phyloP scores from a whole-genome alignment of 352 stramenopile genomes.

The Saprolegnia diclina region DNA sequence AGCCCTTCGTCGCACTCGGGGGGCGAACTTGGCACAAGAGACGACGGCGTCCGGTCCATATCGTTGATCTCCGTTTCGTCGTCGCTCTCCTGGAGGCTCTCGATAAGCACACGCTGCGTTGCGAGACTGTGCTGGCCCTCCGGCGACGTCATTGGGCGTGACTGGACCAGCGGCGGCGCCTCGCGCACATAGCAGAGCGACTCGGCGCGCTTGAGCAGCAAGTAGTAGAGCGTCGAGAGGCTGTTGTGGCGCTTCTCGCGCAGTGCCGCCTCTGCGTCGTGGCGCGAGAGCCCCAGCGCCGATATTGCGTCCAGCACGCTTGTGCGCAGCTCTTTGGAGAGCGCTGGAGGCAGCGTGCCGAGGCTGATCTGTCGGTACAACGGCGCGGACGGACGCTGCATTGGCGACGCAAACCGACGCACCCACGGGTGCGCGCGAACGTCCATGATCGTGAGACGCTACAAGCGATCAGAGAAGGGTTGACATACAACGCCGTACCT shows the following conservation, averaged over 20 bases:
- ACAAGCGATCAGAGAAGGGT: not conserved
- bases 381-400: conserved; percentile 5
- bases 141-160: not conserved
- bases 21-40: not conserved
- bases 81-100: not conserved
- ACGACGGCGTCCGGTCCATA: not conserved
- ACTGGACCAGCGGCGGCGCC: not conserved
- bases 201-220: conserved; percentile 20
- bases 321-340: not conserved
- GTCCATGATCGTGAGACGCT: conserved; percentile 33
- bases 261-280: not conserved
- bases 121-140: not conserved
- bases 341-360: not conserved
- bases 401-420: not conserved
- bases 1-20: not conserved
- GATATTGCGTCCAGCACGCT: conserved; percentile 29
- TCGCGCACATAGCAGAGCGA: not conserved
- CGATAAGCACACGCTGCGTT: not conserved
- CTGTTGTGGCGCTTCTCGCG: conserved; percentile 24
- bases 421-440: conserved; percentile 45
- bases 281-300: conserved; percentile 14
- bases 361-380: conserved; percentile 22
- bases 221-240: conserved; percentile 29
- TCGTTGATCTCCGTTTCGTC: too few relatives aligned
- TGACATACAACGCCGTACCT: conserved; percentile 14